Percentiles rank a stretch among this genome's conserved stretches.
phyloP scores from a whole-genome alignment of 352 stramenopile species.

The Aphanomyces stellatus region DNA sequence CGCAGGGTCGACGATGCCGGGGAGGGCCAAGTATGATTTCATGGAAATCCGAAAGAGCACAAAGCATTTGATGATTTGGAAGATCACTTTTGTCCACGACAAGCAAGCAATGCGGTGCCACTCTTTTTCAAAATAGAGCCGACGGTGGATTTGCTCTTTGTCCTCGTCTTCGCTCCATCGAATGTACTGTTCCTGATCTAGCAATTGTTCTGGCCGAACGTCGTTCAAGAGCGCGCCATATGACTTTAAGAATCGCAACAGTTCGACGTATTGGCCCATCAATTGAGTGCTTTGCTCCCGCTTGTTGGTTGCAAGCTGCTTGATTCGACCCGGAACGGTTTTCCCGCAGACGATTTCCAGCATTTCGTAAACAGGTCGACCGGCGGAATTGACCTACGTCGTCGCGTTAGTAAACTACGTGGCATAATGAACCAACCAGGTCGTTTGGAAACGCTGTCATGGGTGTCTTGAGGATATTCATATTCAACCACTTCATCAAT shows the following conservation, averaged over 20 bases:
- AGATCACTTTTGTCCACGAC: slow-evolving; percentile 84
- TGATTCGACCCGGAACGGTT: slow-evolving; percentile 45
- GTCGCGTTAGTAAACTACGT: slow-evolving; percentile 10
- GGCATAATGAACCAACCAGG: slow-evolving; percentile 52
- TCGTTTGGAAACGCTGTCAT: slow-evolving; percentile 68
- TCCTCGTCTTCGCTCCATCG: slow-evolving; percentile 51
- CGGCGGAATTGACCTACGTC: neutral
- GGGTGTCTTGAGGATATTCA: slow-evolving; percentile 62
- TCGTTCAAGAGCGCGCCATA: slow-evolving; percentile 88
- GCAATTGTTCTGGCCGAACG: slow-evolving; percentile 67
- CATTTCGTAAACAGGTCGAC: slow-evolving; percentile 67
- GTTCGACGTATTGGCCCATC: slow-evolving; percentile 65
- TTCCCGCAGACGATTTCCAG: slow-evolving; percentile 87
- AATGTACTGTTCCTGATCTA: slow-evolving; percentile 76
- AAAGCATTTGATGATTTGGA: slow-evolving; percentile 91
- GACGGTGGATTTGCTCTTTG: slow-evolving; percentile 25
- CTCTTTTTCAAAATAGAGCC: slow-evolving; percentile 44
- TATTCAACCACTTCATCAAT: slow-evolving; percentile 78
- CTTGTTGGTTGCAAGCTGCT: slow-evolving; percentile 26
- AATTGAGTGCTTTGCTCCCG: slow-evolving; percentile 50
- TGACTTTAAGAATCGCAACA: slow-evolving; percentile 88
- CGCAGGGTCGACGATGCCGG: slow-evolving; percentile 25
- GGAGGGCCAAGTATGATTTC: slow-evolving; percentile 55
- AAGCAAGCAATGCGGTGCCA: slow-evolving; percentile 37
- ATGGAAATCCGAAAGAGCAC: slow-evolving; percentile 83